Conservation (phyloP, 1,284 basidiomycete species). For the Anthracocystis setariae region DNA sequence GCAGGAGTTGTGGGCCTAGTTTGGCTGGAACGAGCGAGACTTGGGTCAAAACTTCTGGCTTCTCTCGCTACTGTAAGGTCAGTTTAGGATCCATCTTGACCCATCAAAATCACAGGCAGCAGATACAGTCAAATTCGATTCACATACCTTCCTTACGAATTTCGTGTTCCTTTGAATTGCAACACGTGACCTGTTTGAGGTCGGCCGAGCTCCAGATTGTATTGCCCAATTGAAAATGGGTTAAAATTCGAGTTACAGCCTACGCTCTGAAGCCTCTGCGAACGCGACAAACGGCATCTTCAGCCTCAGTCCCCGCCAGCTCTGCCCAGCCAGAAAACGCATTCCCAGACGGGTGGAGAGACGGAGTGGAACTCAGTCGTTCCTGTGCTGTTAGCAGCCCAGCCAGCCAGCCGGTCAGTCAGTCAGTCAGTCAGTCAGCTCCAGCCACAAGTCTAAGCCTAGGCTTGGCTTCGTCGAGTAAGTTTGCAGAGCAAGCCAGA, state of each 20-base stretch:
- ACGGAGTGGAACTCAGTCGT: too few species aligned
- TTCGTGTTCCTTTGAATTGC: too few species aligned
- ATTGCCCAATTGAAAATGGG: background rate
- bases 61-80: too few species aligned
- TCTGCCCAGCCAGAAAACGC: too few species aligned
- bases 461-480: background rate
- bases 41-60: too few species aligned
- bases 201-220: constrained; percentile 1
- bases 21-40: background rate
- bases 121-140: constrained; percentile 5
- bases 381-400: too few species aligned
- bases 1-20: background rate
- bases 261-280: too few species aligned
- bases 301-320: too few species aligned
- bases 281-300: too few species aligned
- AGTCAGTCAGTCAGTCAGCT: background rate
- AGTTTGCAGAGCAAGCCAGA: constrained; percentile 11
- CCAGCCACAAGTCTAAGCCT: background rate
- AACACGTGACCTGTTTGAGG: background rate
- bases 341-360: background rate
- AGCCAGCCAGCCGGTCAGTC: too few species aligned
- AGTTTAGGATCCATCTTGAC: too few species aligned
- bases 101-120: constrained; percentile 1
- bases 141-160: too few species aligned
- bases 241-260: background rate